Conservation (phyloP, 2,329 filamentous ascomycete genomes). For the Colletotrichum sidae region DNA sequence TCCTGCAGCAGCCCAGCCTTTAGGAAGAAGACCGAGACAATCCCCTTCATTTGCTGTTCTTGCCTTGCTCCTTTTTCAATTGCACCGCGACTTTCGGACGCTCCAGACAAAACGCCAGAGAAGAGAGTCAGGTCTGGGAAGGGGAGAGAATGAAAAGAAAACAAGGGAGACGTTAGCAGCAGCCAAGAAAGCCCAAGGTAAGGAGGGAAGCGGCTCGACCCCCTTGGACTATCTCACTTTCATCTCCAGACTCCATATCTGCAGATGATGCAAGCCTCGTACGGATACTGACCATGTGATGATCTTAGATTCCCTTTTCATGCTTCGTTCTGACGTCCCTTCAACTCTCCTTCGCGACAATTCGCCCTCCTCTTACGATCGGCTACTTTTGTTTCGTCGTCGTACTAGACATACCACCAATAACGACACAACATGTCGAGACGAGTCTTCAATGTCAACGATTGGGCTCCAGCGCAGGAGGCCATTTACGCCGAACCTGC, state of each 20-base stretch:
- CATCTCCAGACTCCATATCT: neutral
- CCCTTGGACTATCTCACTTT: neutral
- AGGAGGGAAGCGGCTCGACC: constrained; percentile 22
- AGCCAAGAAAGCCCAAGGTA: constrained; percentile 20
- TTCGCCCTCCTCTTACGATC: constrained; percentile 10
- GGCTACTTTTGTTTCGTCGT: neutral
- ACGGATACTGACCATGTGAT: constrained; percentile 35
- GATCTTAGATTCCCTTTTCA: constrained; percentile 22
- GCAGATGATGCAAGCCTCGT: constrained; percentile 24
- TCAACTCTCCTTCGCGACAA: constrained; percentile 10
- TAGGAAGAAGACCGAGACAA: constrained; percentile 33
- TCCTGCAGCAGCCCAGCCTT: constrained; percentile 23
- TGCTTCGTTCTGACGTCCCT: constrained; percentile 5
- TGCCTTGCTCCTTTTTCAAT: no score
- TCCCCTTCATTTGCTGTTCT: constrained; percentile 2
- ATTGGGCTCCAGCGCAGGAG: constrained; percentile 58
- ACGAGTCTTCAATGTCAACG: constrained; percentile 53
- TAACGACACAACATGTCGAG: constrained; percentile 45
- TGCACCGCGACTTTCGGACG: constrained; percentile 28
- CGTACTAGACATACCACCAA: neutral
- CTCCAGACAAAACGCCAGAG: constrained; percentile 14
- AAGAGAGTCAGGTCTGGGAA: constrained; percentile 28
- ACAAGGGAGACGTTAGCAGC: constrained; percentile 22
- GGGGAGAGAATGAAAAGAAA: constrained; percentile 14
- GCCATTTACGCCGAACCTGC: constrained; percentile 51